phyloP scores from a whole-genome alignment of 495 filamentous ascomycete genomes.

The Penicillium macrosclerotiorum region DNA sequence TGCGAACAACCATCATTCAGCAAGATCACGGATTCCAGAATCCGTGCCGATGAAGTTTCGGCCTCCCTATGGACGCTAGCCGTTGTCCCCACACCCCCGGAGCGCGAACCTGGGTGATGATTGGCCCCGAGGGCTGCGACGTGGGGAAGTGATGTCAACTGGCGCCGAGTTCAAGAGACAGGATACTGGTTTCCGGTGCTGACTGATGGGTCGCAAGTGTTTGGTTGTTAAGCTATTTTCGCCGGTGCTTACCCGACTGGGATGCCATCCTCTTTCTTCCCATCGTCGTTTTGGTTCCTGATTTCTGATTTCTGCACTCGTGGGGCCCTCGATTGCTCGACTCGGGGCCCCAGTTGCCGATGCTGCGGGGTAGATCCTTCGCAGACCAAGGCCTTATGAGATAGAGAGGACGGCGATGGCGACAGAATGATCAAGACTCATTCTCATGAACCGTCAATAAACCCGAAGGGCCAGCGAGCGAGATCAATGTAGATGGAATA shows the following conservation, averaged over 20 bases:
- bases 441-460: no score
- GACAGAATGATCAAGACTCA: no score
- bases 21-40: slow-evolving; percentile 28
- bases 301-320: not conserved
- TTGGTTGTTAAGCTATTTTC: not conserved
- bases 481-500: no score
- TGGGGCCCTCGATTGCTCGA: not conserved
- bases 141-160: slow-evolving; percentile 25
- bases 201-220: not conserved
- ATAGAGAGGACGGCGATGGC: no score
- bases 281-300: not conserved
- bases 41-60: slow-evolving; percentile 15
- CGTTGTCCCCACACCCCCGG: not conserved
- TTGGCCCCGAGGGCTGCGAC: not conserved
- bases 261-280: no score
- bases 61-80: not conserved
- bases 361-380: not conserved
- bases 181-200: slow-evolving; percentile 40
- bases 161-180: not conserved
- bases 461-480: no score
- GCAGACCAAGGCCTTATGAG: no score
- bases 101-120: not conserved
- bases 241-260: not conserved
- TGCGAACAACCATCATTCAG: slow-evolving; percentile 10
- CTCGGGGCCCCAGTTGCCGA: not conserved